A percentile compares a stretch with the other conserved stretches of the same genome.
phyloP scores from a whole-genome alignment of 495 filamentous ascomycete genomes.

The Xanthoparmelia taractica region DNA sequence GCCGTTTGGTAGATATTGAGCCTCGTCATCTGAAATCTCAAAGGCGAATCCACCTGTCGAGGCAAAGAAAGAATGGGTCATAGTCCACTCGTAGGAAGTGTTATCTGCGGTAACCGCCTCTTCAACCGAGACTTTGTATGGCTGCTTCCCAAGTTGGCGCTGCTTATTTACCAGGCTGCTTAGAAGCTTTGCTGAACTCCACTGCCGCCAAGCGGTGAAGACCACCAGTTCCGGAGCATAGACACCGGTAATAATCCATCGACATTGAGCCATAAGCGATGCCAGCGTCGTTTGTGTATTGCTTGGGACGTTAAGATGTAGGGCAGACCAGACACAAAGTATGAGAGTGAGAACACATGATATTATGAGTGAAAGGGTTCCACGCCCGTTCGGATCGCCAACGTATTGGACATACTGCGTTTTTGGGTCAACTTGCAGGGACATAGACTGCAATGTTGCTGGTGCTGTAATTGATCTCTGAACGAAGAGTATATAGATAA shows the following conservation, averaged over 20 bases:
- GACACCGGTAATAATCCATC: conserved; percentile 12
- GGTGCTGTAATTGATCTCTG: neutral
- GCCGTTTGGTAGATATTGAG: neutral
- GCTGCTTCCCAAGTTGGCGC: too few species aligned
- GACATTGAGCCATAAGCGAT: neutral
- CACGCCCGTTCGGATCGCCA: conserved; percentile 20
- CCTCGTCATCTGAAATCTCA: conserved; percentile 8
- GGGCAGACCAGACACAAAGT: conserved; percentile 37
- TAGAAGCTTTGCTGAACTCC: conserved; percentile 11
- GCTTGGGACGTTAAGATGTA: conserved; percentile 35
- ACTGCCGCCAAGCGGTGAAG: conserved; percentile 19
- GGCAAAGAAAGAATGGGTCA: conserved; percentile 17
- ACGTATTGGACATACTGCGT: neutral
- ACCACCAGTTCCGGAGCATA: conserved; percentile 16
- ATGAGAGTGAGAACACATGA: conserved; percentile 33
- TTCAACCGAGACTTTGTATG: too few species aligned
- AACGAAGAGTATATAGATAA: neutral
- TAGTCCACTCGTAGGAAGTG: too few species aligned
- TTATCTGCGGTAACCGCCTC: neutral
- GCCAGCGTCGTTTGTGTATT: neutral
- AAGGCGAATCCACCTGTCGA: conserved; percentile 20
- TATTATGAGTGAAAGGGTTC: conserved; percentile 32
- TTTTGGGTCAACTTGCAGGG: neutral
- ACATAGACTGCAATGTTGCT: neutral
- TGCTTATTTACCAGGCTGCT: neutral